phyloP scores from a whole-genome alignment of 2,329 filamentous ascomycete species.

The Colletotrichum tabaci region DNA sequence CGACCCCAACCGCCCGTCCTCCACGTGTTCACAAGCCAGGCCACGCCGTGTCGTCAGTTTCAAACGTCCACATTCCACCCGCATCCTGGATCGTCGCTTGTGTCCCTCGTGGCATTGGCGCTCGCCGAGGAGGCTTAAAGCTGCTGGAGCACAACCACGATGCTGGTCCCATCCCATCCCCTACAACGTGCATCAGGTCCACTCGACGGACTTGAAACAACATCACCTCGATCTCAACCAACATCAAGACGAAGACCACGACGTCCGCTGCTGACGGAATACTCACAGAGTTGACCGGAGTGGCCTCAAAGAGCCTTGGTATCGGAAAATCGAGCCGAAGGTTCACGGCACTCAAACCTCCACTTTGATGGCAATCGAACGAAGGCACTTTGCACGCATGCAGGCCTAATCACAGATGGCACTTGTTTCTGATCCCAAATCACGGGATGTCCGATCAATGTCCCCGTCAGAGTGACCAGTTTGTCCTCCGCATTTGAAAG shows the following conservation, averaged over 20 bases:
- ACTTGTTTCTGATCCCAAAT: conserved; percentile 4
- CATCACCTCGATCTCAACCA: no score
- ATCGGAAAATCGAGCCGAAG: no score
- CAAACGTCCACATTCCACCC: conserved; percentile 1
- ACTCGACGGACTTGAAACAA: neutral
- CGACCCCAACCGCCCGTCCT: conserved; percentile 15
- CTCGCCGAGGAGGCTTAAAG: conserved; percentile 17
- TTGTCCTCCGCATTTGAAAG: neutral
- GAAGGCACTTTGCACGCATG: neutral
- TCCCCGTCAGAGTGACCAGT: no score
- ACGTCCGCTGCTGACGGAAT: neutral
- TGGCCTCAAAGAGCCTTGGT: neutral
- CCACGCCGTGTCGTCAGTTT: neutral
- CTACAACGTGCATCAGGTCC: neutral
- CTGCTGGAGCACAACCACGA: neutral
- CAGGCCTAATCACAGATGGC: neutral
- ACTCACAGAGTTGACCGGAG: neutral
- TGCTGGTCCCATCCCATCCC: neutral
- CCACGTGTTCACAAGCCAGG: conserved; percentile 7
- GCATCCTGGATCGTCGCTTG: neutral
- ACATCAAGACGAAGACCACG: neutral
- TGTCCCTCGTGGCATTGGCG: conserved; percentile 11
- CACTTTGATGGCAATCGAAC: neutral
- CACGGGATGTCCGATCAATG: conserved; percentile 10
- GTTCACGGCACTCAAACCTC: neutral